phyloP scores from a whole-genome alignment of 2,329 filamentous ascomycete species.

The Fonsecaea erecta region DNA sequence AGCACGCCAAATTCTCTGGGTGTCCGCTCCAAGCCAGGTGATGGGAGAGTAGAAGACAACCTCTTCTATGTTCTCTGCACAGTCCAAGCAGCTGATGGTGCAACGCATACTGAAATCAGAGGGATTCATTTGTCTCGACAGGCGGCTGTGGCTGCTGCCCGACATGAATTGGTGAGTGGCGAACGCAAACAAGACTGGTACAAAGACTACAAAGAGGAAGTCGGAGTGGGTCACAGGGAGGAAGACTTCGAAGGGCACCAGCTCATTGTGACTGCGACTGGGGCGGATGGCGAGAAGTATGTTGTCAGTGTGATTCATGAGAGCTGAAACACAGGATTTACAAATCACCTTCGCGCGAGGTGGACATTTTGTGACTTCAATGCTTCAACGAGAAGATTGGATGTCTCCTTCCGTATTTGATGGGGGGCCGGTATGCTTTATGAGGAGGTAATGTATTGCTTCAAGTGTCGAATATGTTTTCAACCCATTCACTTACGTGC shows the following conservation, averaged over 20 bases:
- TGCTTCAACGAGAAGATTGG: background rate
- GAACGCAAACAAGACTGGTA: slow-evolving; percentile 25
- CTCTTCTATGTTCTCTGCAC: slow-evolving; percentile 24
- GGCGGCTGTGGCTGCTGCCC: slow-evolving; percentile 23
- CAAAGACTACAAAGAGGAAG: slow-evolving; percentile 20
- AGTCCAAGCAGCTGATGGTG: slow-evolving; percentile 10
- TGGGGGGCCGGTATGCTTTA: background rate
- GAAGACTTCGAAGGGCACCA: slow-evolving; percentile 20
- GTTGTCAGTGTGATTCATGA: slow-evolving; percentile 24
- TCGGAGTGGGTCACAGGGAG: background rate
- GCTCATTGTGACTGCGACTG: slow-evolving; percentile 19
- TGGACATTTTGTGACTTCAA: background rate
- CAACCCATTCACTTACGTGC: background rate
- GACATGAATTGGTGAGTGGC: slow-evolving; percentile 25
- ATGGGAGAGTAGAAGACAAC: slow-evolving; percentile 24
- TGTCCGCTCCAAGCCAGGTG: slow-evolving; percentile 20
- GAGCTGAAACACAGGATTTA: slow-evolving; percentile 12
- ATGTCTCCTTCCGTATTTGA: background rate
- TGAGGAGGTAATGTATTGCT: background rate
- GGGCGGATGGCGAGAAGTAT: slow-evolving; percentile 22
- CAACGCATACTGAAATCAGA: slow-evolving; percentile 20
- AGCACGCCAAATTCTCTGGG: slow-evolving; percentile 24
- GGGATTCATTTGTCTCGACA: slow-evolving; percentile 25
- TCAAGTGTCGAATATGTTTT: background rate
- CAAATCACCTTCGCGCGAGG: background rate